Base-by-base conservation (phyloP, 164 flowering plant genomes). In the Vitis riparia region DNA sequence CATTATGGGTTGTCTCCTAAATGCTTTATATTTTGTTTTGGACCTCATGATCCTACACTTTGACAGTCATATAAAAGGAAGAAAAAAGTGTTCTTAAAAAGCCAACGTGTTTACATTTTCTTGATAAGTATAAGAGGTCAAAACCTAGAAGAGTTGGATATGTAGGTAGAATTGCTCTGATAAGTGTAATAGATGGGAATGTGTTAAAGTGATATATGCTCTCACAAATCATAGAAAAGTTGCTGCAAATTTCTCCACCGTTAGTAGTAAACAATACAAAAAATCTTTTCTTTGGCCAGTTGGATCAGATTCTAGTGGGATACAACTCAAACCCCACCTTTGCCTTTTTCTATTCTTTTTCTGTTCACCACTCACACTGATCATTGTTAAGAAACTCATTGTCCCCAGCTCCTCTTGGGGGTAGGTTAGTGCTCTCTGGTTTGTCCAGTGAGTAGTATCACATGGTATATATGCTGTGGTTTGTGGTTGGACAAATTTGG, bases 291-390 rank as follows among this genome's bases (percentile, higher is more conserved):
- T 16, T 16, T 55, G 17, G 9, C n/a, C 16, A 49, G 27, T 44
- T 11, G n/a, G 19, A 0, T 52, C 11, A 48, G 17, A 53, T 27
- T 10, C 19, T 59, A 67, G 75, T 73, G 75, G 75, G 51, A 63
- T 57, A 64, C 76, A 73, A 30, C 72, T 68, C 72, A 63, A 56
- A 68, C 32, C 52, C 72, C 76, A 68, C 63, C 57, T 15, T 29
- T 37, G 59, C 59, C 16, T 55, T 55, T 55, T 57, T 14, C 55
- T 47, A 3, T 6, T 12, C 73, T 56, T 29, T 67, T 9, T 15
- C 19, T 68, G 66, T 32, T 57, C 49, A 57, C 64, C 67, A 55
- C 65, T 68, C 44, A 37, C 0, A 37, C 44, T 37, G 44, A 3
- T 37, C 7, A 37, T 37, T 37, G 44, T 6, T 37, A 37, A 3